These are phyloP conservation scores for Chondrus crispus DNA, from an alignment of 23 red algal species.

Conservation along the genomic window DNA sequence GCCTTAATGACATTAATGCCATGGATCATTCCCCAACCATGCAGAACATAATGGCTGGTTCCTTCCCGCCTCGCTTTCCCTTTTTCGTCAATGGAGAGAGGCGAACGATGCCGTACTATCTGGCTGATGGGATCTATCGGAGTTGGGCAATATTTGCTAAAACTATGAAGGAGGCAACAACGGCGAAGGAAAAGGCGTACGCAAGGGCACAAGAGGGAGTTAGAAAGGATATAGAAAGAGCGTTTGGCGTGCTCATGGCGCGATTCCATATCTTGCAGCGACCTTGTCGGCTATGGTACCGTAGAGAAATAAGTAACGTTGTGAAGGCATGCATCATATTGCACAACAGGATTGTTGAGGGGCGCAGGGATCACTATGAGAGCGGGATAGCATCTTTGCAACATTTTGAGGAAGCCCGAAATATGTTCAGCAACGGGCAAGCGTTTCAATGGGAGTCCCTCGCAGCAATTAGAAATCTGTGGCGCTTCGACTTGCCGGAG, in stretches of 20 bases:
- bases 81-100: neutral
- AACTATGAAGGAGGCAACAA: neutral
- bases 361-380: neutral
- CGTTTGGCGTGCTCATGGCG: neutral
- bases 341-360: neutral
- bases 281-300: neutral
- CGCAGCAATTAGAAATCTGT: neutral
- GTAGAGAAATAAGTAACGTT: neutral
- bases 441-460: neutral
- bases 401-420: neutral
- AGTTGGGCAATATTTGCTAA: neutral
- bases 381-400: neutral
- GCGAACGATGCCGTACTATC: neutral
- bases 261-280: neutral
- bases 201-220: neutral
- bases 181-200: neutral
- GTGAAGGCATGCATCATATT: neutral
- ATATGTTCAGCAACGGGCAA: neutral
- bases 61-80: neutral
- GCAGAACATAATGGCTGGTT: neutral
- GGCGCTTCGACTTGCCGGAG: neutral
- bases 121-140: neutral
- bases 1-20: neutral
- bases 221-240: neutral
- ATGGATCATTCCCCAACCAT: neutral